These are phyloP conservation scores for Cyclostephanos invisitatus DNA, from an alignment of 108 stramenopile species.

Conservation along the genomic window DNA sequence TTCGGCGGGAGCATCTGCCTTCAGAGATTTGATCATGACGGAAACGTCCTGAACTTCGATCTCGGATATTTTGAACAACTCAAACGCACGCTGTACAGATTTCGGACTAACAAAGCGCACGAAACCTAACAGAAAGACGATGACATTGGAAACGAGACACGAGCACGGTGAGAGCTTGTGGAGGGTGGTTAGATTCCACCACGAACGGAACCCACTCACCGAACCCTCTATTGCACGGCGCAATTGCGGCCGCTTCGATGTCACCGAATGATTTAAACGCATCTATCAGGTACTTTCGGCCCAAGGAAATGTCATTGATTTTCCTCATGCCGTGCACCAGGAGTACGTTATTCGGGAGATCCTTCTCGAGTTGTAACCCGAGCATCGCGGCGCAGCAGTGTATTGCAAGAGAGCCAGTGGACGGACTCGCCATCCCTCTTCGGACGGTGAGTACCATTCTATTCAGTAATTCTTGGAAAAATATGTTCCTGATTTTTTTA, in stretches of 20 bases:
- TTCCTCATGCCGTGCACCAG: conserved; percentile 80
- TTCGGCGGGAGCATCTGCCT: conserved; percentile 33
- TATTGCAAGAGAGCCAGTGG: conserved; percentile 73
- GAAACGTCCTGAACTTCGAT: conserved; percentile 87
- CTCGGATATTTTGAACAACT: conserved; percentile 58
- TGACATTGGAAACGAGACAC: neutral
- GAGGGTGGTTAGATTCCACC: neutral
- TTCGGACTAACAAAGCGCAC: conserved; percentile 70
- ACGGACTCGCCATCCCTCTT: conserved; percentile 56
- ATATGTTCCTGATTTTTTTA: conserved; percentile 41
- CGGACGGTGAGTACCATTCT: conserved; percentile 74
- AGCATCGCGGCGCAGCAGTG: conserved; percentile 80
- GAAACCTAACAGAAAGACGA: conserved; percentile 44
- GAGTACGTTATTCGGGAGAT: conserved; percentile 64
- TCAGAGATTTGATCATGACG: conserved; percentile 65
- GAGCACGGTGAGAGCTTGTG: neutral
- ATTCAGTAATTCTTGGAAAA: conserved; percentile 76
- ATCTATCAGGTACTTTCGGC: conserved; percentile 44
- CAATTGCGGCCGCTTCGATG: conserved; percentile 70
- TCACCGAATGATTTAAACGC: conserved; percentile 76
- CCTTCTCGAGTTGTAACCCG: conserved; percentile 65
- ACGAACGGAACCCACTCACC: conserved; percentile 29
- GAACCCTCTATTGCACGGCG: conserved; percentile 74
- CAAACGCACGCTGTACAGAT: conserved; percentile 67
- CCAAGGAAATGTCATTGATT: conserved; percentile 45